These are phyloP conservation scores for Angophora floribunda DNA, from an alignment of 345 rosid genomes.

Conservation along the genomic window DNA sequence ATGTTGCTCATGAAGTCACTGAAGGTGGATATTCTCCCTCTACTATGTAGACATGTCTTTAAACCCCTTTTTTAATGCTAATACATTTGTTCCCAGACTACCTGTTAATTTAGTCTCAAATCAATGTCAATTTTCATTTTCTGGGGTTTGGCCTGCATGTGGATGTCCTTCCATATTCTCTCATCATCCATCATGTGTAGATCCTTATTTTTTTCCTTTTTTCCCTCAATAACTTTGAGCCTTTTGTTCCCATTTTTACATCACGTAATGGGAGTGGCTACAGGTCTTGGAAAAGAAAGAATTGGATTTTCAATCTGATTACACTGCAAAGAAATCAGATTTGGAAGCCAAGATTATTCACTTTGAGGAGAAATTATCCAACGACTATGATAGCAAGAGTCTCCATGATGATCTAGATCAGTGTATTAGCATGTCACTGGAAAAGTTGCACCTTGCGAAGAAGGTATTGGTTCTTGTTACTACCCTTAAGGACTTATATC, in stretches of 20 bases:
- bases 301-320: constrained; percentile 23
- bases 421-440: constrained; percentile 21
- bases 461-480: constrained; percentile 21
- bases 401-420: constrained; percentile 24
- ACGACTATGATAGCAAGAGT: constrained; percentile 15
- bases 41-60: neutral
- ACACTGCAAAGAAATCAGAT: constrained; percentile 22
- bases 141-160: neutral
- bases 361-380: constrained; percentile 36
- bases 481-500: neutral
- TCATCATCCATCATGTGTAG: neutral
- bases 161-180: neutral
- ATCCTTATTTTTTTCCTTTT: neutral
- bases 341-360: constrained; percentile 30
- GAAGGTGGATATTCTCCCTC: constrained; percentile 21
- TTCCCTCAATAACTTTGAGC: neutral
- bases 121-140: neutral
- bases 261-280: neutral
- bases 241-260: neutral
- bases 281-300: constrained; percentile 52
- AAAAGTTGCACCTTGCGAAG: constrained; percentile 44
- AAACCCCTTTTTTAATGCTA: neutral
- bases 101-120: neutral
- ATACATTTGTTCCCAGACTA: neutral
- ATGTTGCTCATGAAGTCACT: constrained; percentile 26